Percentiles rank a stretch among this genome's conserved stretches.
Evolutionary conservation across 2,329 filamentous ascomycete genomes (phyloP).

Genomic region (Penicillium sp.): DNA sequence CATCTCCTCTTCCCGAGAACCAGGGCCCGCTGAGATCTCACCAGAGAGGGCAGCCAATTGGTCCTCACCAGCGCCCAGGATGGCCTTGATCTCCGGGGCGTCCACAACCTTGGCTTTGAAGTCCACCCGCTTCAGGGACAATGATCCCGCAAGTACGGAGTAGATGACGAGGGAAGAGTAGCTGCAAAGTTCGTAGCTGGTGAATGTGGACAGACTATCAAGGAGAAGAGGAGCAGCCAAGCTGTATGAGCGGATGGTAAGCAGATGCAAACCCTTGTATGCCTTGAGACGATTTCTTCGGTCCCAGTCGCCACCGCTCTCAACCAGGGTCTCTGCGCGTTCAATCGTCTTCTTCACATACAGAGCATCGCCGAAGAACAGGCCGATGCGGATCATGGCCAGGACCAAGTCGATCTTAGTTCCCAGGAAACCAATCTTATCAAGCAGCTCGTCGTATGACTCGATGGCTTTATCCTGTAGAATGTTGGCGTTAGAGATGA

Average conservation of each 20-base stretch:
- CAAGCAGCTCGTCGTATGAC: conserved; percentile 87
- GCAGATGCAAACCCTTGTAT: conserved; percentile 90
- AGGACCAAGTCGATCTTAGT: conserved; percentile 97
- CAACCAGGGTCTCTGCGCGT: conserved; percentile 83
- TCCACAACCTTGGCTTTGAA: conserved; percentile 99
- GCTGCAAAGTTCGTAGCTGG: conserved; percentile 96
- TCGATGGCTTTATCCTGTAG: conserved; percentile 86
- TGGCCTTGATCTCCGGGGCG: conserved; percentile 96
- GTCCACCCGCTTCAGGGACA: conserved; percentile 93
- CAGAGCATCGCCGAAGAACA: conserved; percentile 93
- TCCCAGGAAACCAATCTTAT: conserved; percentile 95
- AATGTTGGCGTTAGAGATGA: neutral
- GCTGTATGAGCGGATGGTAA: conserved; percentile 89
- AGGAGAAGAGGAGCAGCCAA: conserved; percentile 88
- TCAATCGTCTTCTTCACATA: conserved; percentile 94
- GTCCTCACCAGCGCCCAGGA: conserved; percentile 86
- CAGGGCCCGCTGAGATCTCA: conserved; percentile 76
- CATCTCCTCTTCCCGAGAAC: conserved; percentile 74
- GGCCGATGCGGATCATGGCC: conserved; percentile 89
- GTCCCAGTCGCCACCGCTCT: conserved; percentile 97
- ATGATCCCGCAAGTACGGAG: conserved; percentile 88
- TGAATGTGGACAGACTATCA: conserved; percentile 96
- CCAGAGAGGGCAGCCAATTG: conserved; percentile 81
- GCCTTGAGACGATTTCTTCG: conserved; percentile 97
- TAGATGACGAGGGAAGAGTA: conserved; percentile 95